Percentiles rank a stretch among this genome's conserved stretches.
Evolutionary conservation across 2,329 filamentous ascomycete species (phyloP).

Genomic region (Nemania sp.): DNA sequence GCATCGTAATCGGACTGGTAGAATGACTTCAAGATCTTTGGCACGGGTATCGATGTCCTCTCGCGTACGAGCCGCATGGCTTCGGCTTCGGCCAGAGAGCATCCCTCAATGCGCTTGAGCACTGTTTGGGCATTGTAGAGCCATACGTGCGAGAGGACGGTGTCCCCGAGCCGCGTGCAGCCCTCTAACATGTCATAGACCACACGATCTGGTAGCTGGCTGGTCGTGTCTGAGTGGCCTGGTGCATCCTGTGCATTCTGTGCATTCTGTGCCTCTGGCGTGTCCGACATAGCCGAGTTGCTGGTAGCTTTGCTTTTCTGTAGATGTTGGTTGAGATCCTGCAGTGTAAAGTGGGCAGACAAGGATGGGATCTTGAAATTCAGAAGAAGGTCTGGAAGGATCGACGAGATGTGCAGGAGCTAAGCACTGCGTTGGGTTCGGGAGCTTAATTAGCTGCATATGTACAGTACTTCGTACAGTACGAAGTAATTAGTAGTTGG

Average conservation of each 20-base stretch:
- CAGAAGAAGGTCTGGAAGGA: not conserved
- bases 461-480: not conserved
- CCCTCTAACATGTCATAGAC: not conserved
- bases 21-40: too few relatives aligned
- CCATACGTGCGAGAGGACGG: not conserved
- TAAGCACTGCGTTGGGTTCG: not conserved
- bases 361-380: not conserved
- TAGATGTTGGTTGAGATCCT: not conserved
- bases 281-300: not conserved
- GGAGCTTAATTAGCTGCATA: not conserved
- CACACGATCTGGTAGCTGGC: not conserved
- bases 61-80: too few relatives aligned
- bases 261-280: not conserved
- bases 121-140: not conserved
- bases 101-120: too few relatives aligned
- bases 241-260: not conserved
- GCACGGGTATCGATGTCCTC: too few relatives aligned
- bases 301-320: not conserved
- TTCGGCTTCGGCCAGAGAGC: too few relatives aligned
- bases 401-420: not conserved
- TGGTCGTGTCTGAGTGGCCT: not conserved
- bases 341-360: not conserved
- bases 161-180: not conserved
- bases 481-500: not conserved
- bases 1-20: too few relatives aligned